Evolutionary conservation across 2,329 filamentous ascomycete species (phyloP), one percentile per base, ranked within the genome.

Genomic region (Penicillium sp.): DNA sequence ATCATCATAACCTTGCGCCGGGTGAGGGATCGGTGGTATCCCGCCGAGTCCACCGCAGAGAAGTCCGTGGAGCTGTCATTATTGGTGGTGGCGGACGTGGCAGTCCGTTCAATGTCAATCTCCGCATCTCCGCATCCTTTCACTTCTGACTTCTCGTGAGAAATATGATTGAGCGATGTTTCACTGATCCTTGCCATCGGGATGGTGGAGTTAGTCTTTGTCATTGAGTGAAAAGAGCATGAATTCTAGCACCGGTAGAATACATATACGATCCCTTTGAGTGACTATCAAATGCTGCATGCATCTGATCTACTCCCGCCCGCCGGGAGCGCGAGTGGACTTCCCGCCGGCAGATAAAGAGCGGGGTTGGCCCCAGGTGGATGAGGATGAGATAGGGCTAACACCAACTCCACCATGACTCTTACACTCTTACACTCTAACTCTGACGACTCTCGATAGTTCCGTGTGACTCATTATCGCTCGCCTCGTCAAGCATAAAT

Each of bases 1-100:
- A 71, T 68, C 68, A 72, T 72, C 64, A 73, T 73, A 41, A 73
- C 67, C 36, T 70, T 65, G 21, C 70, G 60, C 41, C 67, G 61
- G 1, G 61, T 61, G 12, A 72, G 61, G 20, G 58, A 60, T 18
- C 69, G 64, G 29, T 68, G 66, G 30, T 62, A 71, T 2, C 68
- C 69, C 13, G 64, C 67, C 39, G 40, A 54, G 8, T 50, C 40
- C 3, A 64, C 33, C 12, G 32, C 52, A 15, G 42, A 50, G n/a
- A 60, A 49, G 5, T 54, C 39, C 17, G 46, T 36, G 15, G 37
- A 49, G 17, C 15, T 50, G 13, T 47, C 57, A 54, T 58, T 42
- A 9, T 46, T 47, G 10, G 58, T 43, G 9, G 48, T 52, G 18
- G 18, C 52, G 5, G 52, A 36, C 8, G 48, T 60, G 7, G 52